Evolutionary conservation across 2,329 filamentous ascomycete genomes (phyloP).

Genomic region (Chrysoporthe deuterocubensis): DNA sequence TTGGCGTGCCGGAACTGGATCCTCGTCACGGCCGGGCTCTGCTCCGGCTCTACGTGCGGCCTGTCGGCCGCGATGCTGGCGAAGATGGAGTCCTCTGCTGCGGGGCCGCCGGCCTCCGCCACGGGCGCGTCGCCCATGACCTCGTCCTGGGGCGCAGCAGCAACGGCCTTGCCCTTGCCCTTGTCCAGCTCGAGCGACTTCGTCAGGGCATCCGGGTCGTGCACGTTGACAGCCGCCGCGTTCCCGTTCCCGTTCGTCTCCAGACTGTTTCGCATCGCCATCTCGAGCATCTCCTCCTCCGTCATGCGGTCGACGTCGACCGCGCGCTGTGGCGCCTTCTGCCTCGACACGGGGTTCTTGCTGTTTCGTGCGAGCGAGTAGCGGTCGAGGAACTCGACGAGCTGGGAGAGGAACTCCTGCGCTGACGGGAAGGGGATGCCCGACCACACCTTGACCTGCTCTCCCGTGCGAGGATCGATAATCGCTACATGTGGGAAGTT

Average conservation of each 20-base stretch:
- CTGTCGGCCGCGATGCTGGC: slow-evolving; percentile 70
- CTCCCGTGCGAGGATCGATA: slow-evolving; percentile 91
- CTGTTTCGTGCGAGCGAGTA: slow-evolving; percentile 88
- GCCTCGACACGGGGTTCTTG: slow-evolving; percentile 91
- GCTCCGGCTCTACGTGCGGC: slow-evolving; percentile 78
- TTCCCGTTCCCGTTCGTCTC: slow-evolving; percentile 53
- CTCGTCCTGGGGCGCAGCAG: slow-evolving; percentile 35
- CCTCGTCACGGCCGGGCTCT: slow-evolving; percentile 71
- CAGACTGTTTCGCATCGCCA: slow-evolving; percentile 89
- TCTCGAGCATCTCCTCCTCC: slow-evolving; percentile 95
- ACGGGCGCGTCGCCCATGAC: slow-evolving; percentile 40
- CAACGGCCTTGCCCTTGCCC: slow-evolving; percentile 55
- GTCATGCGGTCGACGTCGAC: slow-evolving; percentile 87
- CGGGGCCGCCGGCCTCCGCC: slow-evolving; percentile 34
- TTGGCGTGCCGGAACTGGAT: slow-evolving; percentile 91
- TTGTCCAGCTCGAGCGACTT: slow-evolving; percentile 60
- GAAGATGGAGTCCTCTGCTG: slow-evolving; percentile 57
- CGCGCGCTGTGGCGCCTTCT: slow-evolving; percentile 65
- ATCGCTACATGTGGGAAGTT: slow-evolving; percentile 97
- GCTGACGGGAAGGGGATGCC: slow-evolving; percentile 77
- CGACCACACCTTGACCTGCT: slow-evolving; percentile 96
- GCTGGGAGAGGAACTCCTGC: slow-evolving; percentile 83
- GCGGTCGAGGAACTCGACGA: slow-evolving; percentile 95
- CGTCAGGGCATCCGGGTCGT: slow-evolving; percentile 88
- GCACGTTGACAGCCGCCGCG: slow-evolving; percentile 46